These are phyloP conservation scores for Ustilago crameri DNA, from an alignment of 1,284 basidiomycete genomes.

Conservation along the genomic window DNA sequence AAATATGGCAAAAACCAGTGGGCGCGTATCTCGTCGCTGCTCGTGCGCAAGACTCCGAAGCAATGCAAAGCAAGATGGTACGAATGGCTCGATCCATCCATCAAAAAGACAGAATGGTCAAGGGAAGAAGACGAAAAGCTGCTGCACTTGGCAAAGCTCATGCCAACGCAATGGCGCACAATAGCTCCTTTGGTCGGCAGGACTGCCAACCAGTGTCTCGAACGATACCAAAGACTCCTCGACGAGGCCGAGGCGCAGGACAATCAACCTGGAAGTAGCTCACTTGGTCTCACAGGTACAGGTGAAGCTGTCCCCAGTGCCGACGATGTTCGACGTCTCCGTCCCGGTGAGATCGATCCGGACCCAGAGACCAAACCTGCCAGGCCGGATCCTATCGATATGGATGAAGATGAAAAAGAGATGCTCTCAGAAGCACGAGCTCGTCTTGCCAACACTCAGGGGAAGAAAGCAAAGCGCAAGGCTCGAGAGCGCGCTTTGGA, in stretches of 20 bases:
- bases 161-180: conserved; percentile 99
- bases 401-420: conserved; percentile 99
- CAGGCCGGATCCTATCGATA: conserved; percentile 97
- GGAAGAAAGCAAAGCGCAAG: conserved; percentile 99
- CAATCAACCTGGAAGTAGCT: conserved; percentile 41
- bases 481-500: conserved; percentile 86
- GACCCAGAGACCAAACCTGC: conserved; percentile 99
- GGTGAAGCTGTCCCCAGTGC: conserved; percentile 82
- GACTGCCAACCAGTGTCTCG: conserved; percentile 98
- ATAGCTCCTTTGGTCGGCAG: conserved; percentile 98
- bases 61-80: conserved; percentile 99
- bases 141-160: conserved; percentile 94
- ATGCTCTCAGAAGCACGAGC: conserved; percentile 99
- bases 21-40: conserved; percentile 96
- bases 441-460: conserved; percentile 97
- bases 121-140: conserved; percentile 97
- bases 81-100: conserved; percentile 99
- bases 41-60: conserved; percentile 98
- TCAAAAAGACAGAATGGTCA: conserved; percentile 93
- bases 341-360: conserved; percentile 97
- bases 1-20: conserved; percentile 71
- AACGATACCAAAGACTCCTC: conserved; percentile 95
- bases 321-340: conserved; percentile 86
- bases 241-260: conserved; percentile 81
- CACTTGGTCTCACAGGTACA: conserved; percentile 80